Conservation (phyloP, 352 stramenopile species). For the Phytophthora kernoviae region DNA sequence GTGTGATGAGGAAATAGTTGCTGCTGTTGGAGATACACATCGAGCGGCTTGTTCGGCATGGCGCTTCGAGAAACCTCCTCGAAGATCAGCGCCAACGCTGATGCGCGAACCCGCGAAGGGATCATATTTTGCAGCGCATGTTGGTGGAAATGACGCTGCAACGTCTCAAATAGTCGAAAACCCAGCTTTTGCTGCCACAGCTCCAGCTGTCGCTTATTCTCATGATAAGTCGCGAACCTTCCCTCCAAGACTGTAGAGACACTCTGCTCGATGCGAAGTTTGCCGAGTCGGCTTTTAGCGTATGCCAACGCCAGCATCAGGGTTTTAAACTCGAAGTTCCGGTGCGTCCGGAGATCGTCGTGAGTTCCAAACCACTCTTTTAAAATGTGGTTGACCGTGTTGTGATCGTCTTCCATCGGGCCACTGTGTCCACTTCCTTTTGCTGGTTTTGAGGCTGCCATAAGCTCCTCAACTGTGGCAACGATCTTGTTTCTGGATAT, state of each 20-base stretch:
- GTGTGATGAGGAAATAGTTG: constrained; percentile 52
- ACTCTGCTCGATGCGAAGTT: constrained; percentile 53
- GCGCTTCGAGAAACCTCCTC: constrained; percentile 43
- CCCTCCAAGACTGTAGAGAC: constrained; percentile 53
- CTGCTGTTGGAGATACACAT: constrained; percentile 66
- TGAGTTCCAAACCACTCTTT: constrained; percentile 58
- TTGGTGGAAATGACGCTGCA: constrained; percentile 68
- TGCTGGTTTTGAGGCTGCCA: constrained; percentile 1
- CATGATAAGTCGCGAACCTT: constrained; percentile 60
- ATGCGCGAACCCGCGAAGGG: constrained; percentile 53
- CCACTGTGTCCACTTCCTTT: background rate
- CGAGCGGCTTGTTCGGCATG: constrained; percentile 52
- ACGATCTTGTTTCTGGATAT: constrained; percentile 51
- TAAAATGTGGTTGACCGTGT: constrained; percentile 24
- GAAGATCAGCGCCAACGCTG: constrained; percentile 43
- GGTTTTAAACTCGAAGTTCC: constrained; percentile 60
- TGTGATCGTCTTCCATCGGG: background rate
- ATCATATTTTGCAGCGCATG: constrained; percentile 51
- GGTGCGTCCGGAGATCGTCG: constrained; percentile 50
- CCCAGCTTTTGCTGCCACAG: constrained; percentile 74
- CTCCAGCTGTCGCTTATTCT: constrained; percentile 63
- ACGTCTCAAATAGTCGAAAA: constrained; percentile 54
- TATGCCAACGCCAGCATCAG: constrained; percentile 61
- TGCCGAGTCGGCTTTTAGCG: constrained; percentile 48
- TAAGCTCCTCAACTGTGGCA: constrained; percentile 38